phyloP scores from a whole-genome alignment of 257 asterid species.

The Striga asiatica region DNA sequence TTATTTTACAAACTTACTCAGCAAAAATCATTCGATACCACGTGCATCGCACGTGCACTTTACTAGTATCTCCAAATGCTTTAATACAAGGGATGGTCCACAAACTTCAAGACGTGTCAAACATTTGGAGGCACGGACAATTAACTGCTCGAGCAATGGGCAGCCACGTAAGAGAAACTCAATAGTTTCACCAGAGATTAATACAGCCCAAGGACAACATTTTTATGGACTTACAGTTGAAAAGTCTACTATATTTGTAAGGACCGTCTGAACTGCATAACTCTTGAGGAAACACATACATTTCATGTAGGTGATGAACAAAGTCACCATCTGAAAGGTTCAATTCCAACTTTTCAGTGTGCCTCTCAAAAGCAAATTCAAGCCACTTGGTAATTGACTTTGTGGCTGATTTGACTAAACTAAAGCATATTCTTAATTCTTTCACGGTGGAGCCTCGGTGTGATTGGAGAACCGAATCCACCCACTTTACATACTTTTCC shows the following conservation, averaged over 20 bases:
- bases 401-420: not conserved
- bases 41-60: too few species aligned
- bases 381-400: conserved; percentile 6
- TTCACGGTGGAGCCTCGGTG: not conserved
- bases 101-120: not conserved
- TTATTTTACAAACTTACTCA: too few species aligned
- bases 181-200: not conserved
- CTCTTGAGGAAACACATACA: not conserved
- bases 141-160: not conserved
- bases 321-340: not conserved
- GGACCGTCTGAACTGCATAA: not conserved
- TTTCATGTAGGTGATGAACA: not conserved
- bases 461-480: not conserved
- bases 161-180: not conserved
- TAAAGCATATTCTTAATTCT: not conserved
- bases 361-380: not conserved
- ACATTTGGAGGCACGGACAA: not conserved
- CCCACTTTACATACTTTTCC: not conserved
- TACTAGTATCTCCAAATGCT: not conserved
- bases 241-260: too few species aligned
- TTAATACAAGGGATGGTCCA: conserved; percentile 7
- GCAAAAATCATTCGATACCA: too few species aligned
- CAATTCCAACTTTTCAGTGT: not conserved
- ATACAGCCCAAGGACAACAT: not conserved
- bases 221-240: not conserved